Percentiles rank a stretch among this genome's conserved stretches.
These are phyloP conservation scores for Coffea humblotiana DNA, from an alignment of 305 asterid genomes.

Conservation along the genomic window DNA sequence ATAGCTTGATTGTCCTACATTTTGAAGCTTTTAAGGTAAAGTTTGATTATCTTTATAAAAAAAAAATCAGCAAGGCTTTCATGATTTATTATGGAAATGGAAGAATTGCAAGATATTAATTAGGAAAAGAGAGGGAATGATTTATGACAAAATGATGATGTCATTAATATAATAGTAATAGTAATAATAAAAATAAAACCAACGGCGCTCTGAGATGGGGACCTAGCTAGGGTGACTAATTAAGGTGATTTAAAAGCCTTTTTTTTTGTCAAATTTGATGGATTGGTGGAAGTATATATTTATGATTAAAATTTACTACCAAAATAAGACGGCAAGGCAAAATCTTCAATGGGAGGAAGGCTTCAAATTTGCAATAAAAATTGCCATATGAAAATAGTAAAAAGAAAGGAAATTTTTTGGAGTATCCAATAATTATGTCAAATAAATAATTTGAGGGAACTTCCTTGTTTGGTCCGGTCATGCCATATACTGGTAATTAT, in stretches of 20 bases:
- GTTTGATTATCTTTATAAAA: neutral
- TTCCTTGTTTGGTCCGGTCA: neutral
- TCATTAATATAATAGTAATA: neutral
- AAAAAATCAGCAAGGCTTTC: too few species aligned
- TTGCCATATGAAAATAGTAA: neutral
- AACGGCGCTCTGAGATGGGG: neutral
- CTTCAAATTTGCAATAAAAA: neutral
- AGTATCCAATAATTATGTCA: neutral
- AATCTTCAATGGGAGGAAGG: neutral
- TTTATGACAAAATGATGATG: neutral
- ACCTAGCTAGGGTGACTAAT: neutral
- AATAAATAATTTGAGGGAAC: neutral
- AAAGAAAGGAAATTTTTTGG: neutral
- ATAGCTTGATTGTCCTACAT: neutral
- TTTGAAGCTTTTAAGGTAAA: neutral
- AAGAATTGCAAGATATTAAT: neutral
- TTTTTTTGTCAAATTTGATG: neutral
- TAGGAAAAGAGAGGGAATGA: neutral
- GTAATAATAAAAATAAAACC: neutral
- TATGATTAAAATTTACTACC: neutral
- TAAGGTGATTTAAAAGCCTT: neutral
- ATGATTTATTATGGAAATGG: neutral
- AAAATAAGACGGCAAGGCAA: neutral
- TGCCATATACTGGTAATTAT: too few species aligned
- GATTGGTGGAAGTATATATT: neutral